phyloP scores from a whole-genome alignment of 2,329 filamentous ascomycete species.

The Ploettnerulaceae sp. region DNA sequence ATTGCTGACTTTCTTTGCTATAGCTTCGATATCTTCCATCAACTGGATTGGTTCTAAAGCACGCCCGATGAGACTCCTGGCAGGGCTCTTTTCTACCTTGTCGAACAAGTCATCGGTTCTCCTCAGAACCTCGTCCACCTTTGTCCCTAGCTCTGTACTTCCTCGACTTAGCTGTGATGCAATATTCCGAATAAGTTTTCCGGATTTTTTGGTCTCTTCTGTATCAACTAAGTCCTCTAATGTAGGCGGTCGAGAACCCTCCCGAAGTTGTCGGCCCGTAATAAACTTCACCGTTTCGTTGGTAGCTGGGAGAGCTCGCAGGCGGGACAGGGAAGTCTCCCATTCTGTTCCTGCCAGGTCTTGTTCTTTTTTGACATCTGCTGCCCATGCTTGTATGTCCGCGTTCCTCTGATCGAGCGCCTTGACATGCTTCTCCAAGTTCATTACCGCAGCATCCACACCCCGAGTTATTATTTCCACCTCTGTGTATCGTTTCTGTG shows the following conservation, averaged over 20 bases:
- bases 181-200: slow-evolving; percentile 55
- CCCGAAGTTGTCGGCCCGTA: slow-evolving; percentile 45
- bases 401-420: slow-evolving; percentile 65
- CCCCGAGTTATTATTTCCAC: slow-evolving; percentile 74
- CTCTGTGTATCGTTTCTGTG: slow-evolving; percentile 64
- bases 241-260: slow-evolving; percentile 47
- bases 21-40: slow-evolving; percentile 77
- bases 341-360: slow-evolving; percentile 57
- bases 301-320: slow-evolving; percentile 60
- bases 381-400: slow-evolving; percentile 67
- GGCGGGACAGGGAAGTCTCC: slow-evolving; percentile 63
- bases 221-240: slow-evolving; percentile 73
- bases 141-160: slow-evolving; percentile 56
- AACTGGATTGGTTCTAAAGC: slow-evolving; percentile 62
- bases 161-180: slow-evolving; percentile 56
- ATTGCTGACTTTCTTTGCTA: slow-evolving; percentile 79
- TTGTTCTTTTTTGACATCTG: slow-evolving; percentile 63
- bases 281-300: slow-evolving; percentile 62
- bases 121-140: slow-evolving; percentile 54
- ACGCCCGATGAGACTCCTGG: slow-evolving; percentile 51
- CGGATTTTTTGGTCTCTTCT: slow-evolving; percentile 67
- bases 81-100: slow-evolving; percentile 56
- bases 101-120: slow-evolving; percentile 58
- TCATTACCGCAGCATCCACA: slow-evolving; percentile 79
- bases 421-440: slow-evolving; percentile 71